A percentile compares a stretch with the other conserved stretches of the same genome.
Conservation (phyloP, 345 rosid genomes). For the Salix purpurea region DNA sequence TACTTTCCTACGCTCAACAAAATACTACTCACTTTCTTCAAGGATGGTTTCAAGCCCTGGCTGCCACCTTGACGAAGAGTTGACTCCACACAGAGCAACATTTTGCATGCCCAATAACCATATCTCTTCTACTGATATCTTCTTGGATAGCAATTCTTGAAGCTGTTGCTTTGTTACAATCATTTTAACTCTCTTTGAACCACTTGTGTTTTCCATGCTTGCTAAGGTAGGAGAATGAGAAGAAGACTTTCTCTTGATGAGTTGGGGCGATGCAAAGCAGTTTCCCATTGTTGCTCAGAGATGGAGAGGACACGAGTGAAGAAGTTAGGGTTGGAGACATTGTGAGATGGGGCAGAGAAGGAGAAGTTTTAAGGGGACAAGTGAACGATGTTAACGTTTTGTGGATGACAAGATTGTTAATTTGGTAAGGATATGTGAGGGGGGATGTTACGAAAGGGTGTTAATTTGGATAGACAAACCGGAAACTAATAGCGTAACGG, state of each 20-base stretch:
- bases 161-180: constrained; percentile 16
- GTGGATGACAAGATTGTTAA: neutral
- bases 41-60: constrained; percentile 21
- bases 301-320: neutral
- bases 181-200: neutral
- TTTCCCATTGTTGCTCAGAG: neutral
- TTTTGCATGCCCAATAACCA: neutral
- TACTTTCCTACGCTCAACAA: neutral
- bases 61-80: constrained; percentile 8
- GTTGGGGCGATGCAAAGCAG: neutral
- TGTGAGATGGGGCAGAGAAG: neutral
- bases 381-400: neutral
- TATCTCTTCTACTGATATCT: neutral
- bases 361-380: neutral
- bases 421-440: neutral
- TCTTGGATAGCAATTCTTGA: constrained; percentile 11
- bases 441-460: neutral
- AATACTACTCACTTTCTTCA: constrained; percentile 15
- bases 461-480: neutral
- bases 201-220: neutral
- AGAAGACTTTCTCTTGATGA: neutral
- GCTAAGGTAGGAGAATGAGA: neutral
- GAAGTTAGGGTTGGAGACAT: neutral
- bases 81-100: neutral
- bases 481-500: neutral